Base-by-base conservation (phyloP, 495 filamentous ascomycete species). In the Sporormia fimetaria region DNA sequence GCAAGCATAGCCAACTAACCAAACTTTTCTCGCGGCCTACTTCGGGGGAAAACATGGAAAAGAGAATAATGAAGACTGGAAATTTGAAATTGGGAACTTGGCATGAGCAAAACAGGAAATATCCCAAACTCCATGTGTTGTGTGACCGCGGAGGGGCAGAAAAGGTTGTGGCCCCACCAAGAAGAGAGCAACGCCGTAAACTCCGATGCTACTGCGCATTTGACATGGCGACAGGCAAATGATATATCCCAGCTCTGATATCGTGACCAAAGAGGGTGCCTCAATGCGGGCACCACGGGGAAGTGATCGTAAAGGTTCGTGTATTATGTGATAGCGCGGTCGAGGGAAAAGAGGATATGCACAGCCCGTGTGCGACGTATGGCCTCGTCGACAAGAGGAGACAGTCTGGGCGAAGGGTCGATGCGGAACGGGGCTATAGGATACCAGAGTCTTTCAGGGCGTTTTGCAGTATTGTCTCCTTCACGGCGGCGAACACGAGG, bases 401-500 rank as follows among this genome's bases (percentile, higher is more conserved):
- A n/a, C n/a, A n/a, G n/a, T n/a, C n/a, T n/a, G 29, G 10, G 18
- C 4, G 20, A n/a, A 21, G n/a, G 38, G 25, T 6, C 7, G 16
- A 36, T 23, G 23, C 1, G 35, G 6, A 16, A 17, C 23, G 26
- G 6, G 27, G 18, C 80, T 67, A 95, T 57, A 96, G 73, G 61
- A 98, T 96, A 49, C 90, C 90, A 3, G 90, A 95, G 60, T 98
- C 90, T 67, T 90, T 94, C 57, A 98, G 68, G 16, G 90, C 90
- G 60, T 96, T 98, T 63, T 96, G 92, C 31, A 98, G 70, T 48
- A 98, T 96, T 21, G 90, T 98, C 64, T 98, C 90, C 63, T 98
- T 98, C 26, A 98, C 90, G 3, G 90, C 90, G 22, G 90, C 90
- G 61, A 98, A 98, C 23, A 98, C 90, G 12, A 98, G 69, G 26